phyloP scores from a whole-genome alignment of 2,329 filamentous ascomycete species.

The Ilyonectria robusta region DNA sequence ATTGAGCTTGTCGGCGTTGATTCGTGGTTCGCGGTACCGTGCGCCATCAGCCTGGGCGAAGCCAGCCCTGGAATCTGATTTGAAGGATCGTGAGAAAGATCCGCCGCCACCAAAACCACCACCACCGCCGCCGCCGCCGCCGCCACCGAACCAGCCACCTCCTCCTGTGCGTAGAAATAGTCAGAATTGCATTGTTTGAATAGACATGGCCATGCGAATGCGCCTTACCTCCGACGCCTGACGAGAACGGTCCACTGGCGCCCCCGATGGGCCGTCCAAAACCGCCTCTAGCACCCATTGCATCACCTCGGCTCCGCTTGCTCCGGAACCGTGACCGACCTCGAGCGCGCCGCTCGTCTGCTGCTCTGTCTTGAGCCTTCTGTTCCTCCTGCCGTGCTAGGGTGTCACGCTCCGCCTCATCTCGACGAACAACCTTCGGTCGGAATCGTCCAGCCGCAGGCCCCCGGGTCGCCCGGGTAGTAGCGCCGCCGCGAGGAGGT shows the following conservation, averaged over 20 bases:
- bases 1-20: constrained; percentile 71
- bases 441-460: constrained; percentile 59
- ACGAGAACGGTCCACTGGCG: constrained; percentile 59
- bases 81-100: constrained; percentile 47
- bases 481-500: constrained; percentile 51
- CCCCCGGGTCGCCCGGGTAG: constrained; percentile 54
- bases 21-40: constrained; percentile 60
- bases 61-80: constrained; percentile 55
- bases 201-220: constrained; percentile 7
- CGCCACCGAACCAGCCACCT: constrained; percentile 50
- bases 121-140: constrained; percentile 40
- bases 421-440: constrained; percentile 64
- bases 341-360: constrained; percentile 56
- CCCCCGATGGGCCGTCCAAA: constrained; percentile 53
- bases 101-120: constrained; percentile 49
- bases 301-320: constrained; percentile 60
- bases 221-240: constrained; percentile 47
- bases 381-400: constrained; percentile 61
- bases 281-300: constrained; percentile 59
- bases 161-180: constrained; percentile 31
- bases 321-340: constrained; percentile 58
- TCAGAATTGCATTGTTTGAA: constrained; percentile 22
- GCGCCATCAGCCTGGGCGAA: constrained; percentile 54
- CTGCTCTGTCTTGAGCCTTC: constrained; percentile 58
- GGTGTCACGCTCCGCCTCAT: constrained; percentile 64